Evolutionary conservation across 352 stramenopile species (phyloP), one percentile per base, ranked within the genome.

Genomic region (Phytophthora fragariaefolia): DNA sequence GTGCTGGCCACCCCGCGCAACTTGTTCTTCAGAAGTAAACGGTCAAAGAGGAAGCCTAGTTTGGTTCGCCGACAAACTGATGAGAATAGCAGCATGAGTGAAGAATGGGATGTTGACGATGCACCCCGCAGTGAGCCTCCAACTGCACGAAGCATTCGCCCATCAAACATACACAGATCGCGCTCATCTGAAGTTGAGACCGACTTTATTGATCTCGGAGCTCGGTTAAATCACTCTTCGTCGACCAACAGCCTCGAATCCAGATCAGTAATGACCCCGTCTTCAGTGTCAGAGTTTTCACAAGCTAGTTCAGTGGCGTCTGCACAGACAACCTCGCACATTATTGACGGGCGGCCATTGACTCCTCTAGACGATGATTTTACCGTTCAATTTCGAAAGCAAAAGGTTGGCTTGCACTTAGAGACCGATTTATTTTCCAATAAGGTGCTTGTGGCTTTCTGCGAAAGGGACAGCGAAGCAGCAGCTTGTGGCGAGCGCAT

Each of bases 381-480:
- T 63, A 58, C 56, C 0, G 51, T 94, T 15, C 49, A 75, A n/a
- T 94, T 94, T 52, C 58, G 66, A 18, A 80, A 89, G 55, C 60
- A 86, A 27, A 81, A 82, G 23, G 81, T 89, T 46, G 85, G 85
- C 0, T 67, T 94, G 17, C 83, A 90, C 59, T 61, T 94, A n/a
- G 81, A 92, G 61, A 83, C 74, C 2, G 80, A 91, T 43, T 8
- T 89, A 15, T 81, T 77, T 50, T 84, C 77, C 1, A 90, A 80
- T 65, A 77, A 81, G 24, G 74, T 91, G 13, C 57, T 89, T 3
- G 80, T 94, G 3, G 76, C 80, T 15, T 76, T 75, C 38, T 92
- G 82, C 22, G 83, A 94, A 28, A 81, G 86, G 34, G 63, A 85
- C 47, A 90, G 79, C 30, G 83, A 94, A 60, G 83, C 79, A 3